Evolutionary conservation across 2,329 filamentous ascomycete genomes (phyloP).

Genomic region (Pyrenochaeta sp.): DNA sequence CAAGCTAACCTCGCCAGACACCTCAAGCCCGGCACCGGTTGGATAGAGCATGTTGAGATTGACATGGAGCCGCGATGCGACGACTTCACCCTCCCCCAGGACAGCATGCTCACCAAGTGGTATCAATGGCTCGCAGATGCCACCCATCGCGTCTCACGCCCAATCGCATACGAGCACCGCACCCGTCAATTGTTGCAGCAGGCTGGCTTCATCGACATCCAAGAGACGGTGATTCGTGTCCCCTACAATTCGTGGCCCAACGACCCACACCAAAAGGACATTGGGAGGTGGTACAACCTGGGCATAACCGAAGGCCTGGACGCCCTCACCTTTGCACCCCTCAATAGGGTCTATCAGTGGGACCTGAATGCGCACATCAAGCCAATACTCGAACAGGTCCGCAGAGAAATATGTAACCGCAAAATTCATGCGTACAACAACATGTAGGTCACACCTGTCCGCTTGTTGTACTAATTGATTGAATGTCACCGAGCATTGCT

Average conservation of each 20-base stretch:
- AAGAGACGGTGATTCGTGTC: slow-evolving; percentile 71
- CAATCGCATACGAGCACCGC: slow-evolving; percentile 70
- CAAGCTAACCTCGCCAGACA: slow-evolving; percentile 63
- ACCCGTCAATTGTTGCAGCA: slow-evolving; percentile 68
- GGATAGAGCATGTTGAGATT: slow-evolving; percentile 88
- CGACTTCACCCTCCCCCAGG: slow-evolving; percentile 65
- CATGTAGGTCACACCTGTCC: slow-evolving; percentile 65
- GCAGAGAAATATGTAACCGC: slow-evolving; percentile 72
- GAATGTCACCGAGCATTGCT: slow-evolving; percentile 31
- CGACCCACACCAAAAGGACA: slow-evolving; percentile 69
- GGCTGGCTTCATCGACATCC: slow-evolving; percentile 82
- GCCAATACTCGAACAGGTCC: slow-evolving; percentile 68
- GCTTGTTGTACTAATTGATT: slow-evolving; percentile 33
- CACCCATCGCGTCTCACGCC: slow-evolving; percentile 69
- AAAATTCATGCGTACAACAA: slow-evolving; percentile 76
- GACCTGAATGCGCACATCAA: slow-evolving; percentile 66
- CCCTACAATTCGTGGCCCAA: slow-evolving; percentile 78
- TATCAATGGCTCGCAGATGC: slow-evolving; percentile 71
- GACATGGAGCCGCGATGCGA: slow-evolving; percentile 80
- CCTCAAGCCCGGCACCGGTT: slow-evolving; percentile 76
- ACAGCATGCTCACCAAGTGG: slow-evolving; percentile 72
- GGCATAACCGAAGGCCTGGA: slow-evolving; percentile 76
- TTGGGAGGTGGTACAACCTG: slow-evolving; percentile 85
- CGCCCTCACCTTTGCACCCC: slow-evolving; percentile 74
- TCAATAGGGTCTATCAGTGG: slow-evolving; percentile 71